Conservation (phyloP, 2,329 filamentous ascomycete genomes). For the Venturia oleaginea region DNA sequence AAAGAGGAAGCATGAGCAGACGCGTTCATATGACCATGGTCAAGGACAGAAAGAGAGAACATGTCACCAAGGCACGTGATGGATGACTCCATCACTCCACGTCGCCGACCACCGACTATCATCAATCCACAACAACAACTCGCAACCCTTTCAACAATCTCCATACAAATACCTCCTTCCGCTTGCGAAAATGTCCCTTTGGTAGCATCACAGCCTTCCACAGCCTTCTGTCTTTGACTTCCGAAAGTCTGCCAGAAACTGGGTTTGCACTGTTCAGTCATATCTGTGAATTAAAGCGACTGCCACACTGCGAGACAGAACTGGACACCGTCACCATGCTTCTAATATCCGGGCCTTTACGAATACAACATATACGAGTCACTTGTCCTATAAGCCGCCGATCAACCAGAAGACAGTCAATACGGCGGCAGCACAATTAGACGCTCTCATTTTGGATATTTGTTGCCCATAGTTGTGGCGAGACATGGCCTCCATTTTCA, state of each 20-base stretch:
- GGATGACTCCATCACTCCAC: background rate
- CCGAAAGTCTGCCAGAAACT: background rate
- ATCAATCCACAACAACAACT: background rate
- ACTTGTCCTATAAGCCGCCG: slow-evolving; percentile 3
- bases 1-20: background rate
- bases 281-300: background rate
- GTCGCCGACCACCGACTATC: background rate
- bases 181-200: background rate
- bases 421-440: slow-evolving; percentile 2
- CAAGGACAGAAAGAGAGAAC: too few relatives aligned
- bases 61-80: too few relatives aligned
- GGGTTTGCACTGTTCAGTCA: background rate
- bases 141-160: background rate
- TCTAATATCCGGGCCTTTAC: background rate
- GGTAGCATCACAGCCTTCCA: background rate
- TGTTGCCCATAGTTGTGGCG: background rate
- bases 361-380: background rate
- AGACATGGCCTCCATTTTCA: slow-evolving; percentile 87
- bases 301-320: background rate
- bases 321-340: slow-evolving; percentile 7
- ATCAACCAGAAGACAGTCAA: background rate
- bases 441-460: background rate
- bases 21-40: too few relatives aligned
- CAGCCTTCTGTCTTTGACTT: background rate
- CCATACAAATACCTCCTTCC: background rate